These are phyloP conservation scores for Oryza glumipatula DNA, from an alignment of 176 grass and related monocot species.

Conservation along the genomic window DNA sequence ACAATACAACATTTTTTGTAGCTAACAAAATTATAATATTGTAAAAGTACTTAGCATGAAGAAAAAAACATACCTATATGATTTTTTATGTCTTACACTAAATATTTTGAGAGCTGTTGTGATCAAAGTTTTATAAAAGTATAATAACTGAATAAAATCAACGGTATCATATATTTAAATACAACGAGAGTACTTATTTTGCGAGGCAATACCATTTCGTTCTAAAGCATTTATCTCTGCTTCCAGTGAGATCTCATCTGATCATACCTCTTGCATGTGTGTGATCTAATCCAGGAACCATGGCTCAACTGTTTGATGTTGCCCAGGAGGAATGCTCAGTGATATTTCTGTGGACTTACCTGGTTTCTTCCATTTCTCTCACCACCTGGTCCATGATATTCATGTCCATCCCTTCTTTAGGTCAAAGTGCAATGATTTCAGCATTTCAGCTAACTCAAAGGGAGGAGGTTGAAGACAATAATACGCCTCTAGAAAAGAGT, in stretches of 20 bases:
- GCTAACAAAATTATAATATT: too few relatives aligned
- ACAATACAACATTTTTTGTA: too few relatives aligned
- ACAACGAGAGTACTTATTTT: too few relatives aligned
- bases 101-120: too few relatives aligned
- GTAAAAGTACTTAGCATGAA: too few relatives aligned
- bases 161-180: too few relatives aligned
- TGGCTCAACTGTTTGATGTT: conserved; percentile 75
- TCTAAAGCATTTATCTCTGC: not conserved
- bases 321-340: conserved; percentile 80
- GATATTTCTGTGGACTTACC: conserved; percentile 77
- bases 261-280: not conserved
- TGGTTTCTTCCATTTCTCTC: conserved; percentile 53
- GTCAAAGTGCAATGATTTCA: not conserved
- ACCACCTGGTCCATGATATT: conserved; percentile 77
- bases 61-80: too few relatives aligned
- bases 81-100: too few relatives aligned
- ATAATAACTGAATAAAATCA: too few relatives aligned
- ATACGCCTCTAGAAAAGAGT: too few relatives aligned
- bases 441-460: not conserved
- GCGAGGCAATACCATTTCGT: not conserved
- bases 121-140: too few relatives aligned
- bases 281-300: conserved; percentile 59
- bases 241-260: not conserved
- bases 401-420: conserved; percentile 69
- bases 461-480: not conserved